Evolutionary conservation across 164 flowering plant species (phyloP), one percentile per base, ranked within the genome.

Genomic region (Nymphaea thermarum): DNA sequence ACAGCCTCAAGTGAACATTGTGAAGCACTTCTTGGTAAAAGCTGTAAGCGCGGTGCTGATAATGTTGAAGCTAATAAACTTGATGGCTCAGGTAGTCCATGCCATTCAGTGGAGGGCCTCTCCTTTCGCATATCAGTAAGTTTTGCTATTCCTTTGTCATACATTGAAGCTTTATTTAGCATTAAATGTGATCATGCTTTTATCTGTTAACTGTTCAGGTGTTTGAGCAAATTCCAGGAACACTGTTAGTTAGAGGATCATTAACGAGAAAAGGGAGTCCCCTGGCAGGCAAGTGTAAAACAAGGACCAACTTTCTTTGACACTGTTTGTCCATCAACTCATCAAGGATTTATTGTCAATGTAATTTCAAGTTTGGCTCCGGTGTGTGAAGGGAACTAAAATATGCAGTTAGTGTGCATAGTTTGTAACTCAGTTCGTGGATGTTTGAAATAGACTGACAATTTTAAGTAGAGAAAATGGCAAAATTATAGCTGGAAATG

Each of bases 211-310:
- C 55, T n/a, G 14, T 77, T 3, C 68, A 93, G 98, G 97, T 93
- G 63, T 94, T 94, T 79, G 93, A 94, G 85, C 97, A 91, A 79
- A 86, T 77, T 41, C 93, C 97, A 10, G 96, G 97, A 64, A 86
- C 95, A 15, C 88, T 91, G 68, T 78, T 94, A 76, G 83, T 91
- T 69, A 88, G 67, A 77, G 97, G 88, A 75, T 82, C 90, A 63
- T 76, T 91, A 72, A 81, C 76, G 67, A 76, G 75, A 10, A 82
- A 62, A 68, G 79, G 76, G 66, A 76, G 68, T 71, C 72, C 82
- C 43, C 67, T 69, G 51, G 68, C 90, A 83, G 96, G 98, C 63
- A 61, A 61, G 6, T 61, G n/a, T n/a, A 47, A 47, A 47, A 25
- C 36, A 25, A 25, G 36, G 1, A 25, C 36, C 36, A 25, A 25